Evolutionary conservation across 805 yeast species (phyloP), one percentile per base, ranked within the genome.

Genomic region (Vanderwaltozyma tropicalis): DNA sequence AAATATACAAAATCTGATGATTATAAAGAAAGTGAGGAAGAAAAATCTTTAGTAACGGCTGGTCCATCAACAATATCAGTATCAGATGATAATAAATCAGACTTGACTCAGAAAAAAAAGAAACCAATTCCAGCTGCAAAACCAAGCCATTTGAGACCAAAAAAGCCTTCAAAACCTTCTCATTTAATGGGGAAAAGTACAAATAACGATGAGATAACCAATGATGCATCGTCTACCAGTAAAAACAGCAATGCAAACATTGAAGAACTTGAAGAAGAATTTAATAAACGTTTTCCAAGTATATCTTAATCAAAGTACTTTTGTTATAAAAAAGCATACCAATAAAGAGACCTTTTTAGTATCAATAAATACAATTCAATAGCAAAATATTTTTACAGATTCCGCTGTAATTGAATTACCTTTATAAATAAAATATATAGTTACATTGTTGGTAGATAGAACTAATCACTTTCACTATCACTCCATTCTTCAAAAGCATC

Each of bases 401-500:
- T n/a, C n/a, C n/a, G 9, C 6, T 10, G 24, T 21, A 21, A 21
- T 10, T 21, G 24, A 6, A 21, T 21, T 21, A 21, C 24, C 6
- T 7, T 21, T 21, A 7, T 21, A 21, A 21, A n/a, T n/a, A n/a
- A n/a, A n/a, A n/a, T n/a, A n/a, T n/a, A n/a, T n/a, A n/a, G n/a
- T n/a, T n/a, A n/a, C n/a, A n/a, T n/a, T n/a, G n/a, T n/a, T n/a
- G n/a, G n/a, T n/a, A n/a, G n/a, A n/a, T n/a, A n/a, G n/a, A n/a
- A n/a, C n/a, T n/a, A n/a, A 5, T 31, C 39, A 15, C 27, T 28
- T 36, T 57, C 62, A 15, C 53, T 65, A 57, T 71, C 71, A 31
- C 70, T 75, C 58, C 67, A 72, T 35, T 78, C 92, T 50, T 83
- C 88, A 41, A 83, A 67, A 1, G 87, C 76, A 50, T 84, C 94